Evolutionary conservation across 495 filamentous ascomycete genomes (phyloP), one percentile per base, ranked within the genome.

Genomic region (Oidiodendron maius): DNA sequence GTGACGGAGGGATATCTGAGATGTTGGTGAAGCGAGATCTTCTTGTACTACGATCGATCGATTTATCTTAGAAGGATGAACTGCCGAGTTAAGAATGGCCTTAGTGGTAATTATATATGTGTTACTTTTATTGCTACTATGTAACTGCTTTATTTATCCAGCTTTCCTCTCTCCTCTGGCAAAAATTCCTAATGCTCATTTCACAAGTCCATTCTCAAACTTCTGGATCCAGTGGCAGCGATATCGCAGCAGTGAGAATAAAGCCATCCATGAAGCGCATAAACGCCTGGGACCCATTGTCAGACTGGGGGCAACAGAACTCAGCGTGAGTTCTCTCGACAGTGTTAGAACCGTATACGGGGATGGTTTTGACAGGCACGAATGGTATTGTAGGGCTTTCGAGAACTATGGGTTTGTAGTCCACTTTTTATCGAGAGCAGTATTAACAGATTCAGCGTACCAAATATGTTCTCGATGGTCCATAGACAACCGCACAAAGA

Each of bases 311-410:
- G 81, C 82, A 2, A 70, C 67, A 32, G 83, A 86, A 59, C 52
- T 87, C 52, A 81, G 75, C 44, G 70, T 89, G 23, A 76, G 79
- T 56, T 80, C 70, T 50, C 62, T 82, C 6, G 80, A 87, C 39
- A 74, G 76, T 16, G 76, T 89, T 52, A 78, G 79, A 44, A 71
- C 75, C 11, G 71, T 91, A 8, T 89, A 89, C 57, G 72, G 75
- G 4, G 84, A 83, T 18, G 81, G 80, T 0, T 88, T 85, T 51
- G 83, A 85, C 54, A 91, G 89, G 58, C 72, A 79, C 58, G 69
- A 69, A 18, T 89, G 81, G 81, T 91, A n/a, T 87, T 64, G 71
- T 70, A n/a, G 63, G 73, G 25, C 82, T 82, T 61, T 56, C 61
- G n/a, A n/a, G 40, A 83, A 80, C 49, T 81, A 79, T 61, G 76